Evolutionary conservation across 345 rosid species (phyloP), one percentile per base, ranked within the genome.

Genomic region (Abelmoschus esculentus): DNA sequence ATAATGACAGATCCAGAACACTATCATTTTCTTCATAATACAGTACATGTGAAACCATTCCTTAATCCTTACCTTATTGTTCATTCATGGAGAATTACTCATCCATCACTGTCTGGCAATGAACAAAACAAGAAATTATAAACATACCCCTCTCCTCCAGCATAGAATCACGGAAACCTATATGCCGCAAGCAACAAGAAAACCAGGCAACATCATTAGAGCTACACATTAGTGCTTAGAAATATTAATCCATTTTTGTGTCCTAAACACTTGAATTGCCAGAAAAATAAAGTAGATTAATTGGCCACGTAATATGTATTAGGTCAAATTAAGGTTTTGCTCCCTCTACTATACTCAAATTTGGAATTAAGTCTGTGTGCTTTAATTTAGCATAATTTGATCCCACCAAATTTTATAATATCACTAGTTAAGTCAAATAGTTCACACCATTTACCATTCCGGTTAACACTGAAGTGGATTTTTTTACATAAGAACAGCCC

Each of bases 101-200:
- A 61, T 83, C 26, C 77, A 66, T 32, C 79, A 68, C 76, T 70
- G 95, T 86, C 75, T 91, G 98, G 81, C 96, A 88, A 76, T 89
- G 96, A 76, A 75, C 66, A 80, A 64, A 93, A 78, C 98, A 93
- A 6, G 98, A 91, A 77, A 89, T 85, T 83, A 91, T 81, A 81
- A 88, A 93, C 83, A 88, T 66, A 12, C 93, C 97, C 7, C 76
- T 82, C 54, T 67, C 82, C 69, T 78, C 83, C 76, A 91, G 79
- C 83, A 91, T 32, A 59, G 98, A 88, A 44, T 69, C 72, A 28
- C 91, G 95, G 66, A 81, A 89, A 70, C 88, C 97, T 89, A 82
- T 52, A 74, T 22, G 58, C 22, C 12, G 28, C 53, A 56, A 63
- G 58, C n/a, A 17, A 13, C 13, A 60, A 64, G 29, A 60, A 61